phyloP scores from a whole-genome alignment of 148 eudicot genomes.

The Suaeda aralocaspica region DNA sequence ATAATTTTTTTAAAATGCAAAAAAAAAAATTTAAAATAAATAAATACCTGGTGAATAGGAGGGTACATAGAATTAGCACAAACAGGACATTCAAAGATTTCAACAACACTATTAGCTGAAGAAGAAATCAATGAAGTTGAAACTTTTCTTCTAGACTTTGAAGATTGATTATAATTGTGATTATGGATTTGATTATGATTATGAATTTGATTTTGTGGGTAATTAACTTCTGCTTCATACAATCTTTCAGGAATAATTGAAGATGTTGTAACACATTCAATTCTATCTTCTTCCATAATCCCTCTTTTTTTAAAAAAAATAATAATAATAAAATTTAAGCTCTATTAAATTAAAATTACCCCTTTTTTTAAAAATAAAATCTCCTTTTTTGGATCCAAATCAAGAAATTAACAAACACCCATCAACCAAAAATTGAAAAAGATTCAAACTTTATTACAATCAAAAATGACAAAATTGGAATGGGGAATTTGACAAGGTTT shows the following conservation, averaged over 20 bases:
- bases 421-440: too few species aligned
- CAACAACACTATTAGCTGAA: slow-evolving; percentile 33
- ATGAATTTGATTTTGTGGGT: slow-evolving; percentile 26
- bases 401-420: too few species aligned
- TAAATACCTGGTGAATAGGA: slow-evolving; percentile 32
- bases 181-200: slow-evolving; percentile 18
- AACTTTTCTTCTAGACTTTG: slow-evolving; percentile 25
- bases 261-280: slow-evolving; percentile 34
- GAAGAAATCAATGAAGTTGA: slow-evolving; percentile 21
- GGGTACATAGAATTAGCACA: slow-evolving; percentile 49
- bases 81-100: slow-evolving; percentile 50
- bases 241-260: slow-evolving; percentile 29
- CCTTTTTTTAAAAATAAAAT: neutral
- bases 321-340: too few species aligned
- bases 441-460: too few species aligned
- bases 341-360: too few species aligned
- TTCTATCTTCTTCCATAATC: slow-evolving; percentile 34
- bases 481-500: neutral
- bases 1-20: neutral
- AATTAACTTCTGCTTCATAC: slow-evolving; percentile 33
- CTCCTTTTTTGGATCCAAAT: too few species aligned
- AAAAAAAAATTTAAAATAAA: neutral
- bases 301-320: neutral
- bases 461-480: neutral
- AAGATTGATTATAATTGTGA: slow-evolving; percentile 19